Base-by-base conservation (phyloP, 202 grass and related monocot genomes). In the Eragrostis tef region DNA sequence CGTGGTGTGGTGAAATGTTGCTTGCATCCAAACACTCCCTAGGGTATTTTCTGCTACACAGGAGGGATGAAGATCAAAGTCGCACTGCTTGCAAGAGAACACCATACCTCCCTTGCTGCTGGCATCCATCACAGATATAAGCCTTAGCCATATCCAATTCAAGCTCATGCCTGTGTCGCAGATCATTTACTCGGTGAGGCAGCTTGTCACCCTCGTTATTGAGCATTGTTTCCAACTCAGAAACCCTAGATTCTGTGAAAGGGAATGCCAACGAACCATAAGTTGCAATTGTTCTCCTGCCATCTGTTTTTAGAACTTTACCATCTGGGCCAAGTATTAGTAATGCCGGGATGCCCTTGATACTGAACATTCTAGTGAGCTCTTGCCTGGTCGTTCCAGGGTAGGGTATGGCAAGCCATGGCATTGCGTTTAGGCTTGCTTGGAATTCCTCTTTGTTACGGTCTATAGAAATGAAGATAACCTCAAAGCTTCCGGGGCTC, bases 401-500 rank as follows among this genome's bases (percentile, higher is more conserved):
- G 50, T 89, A 89, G n/a, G 90, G 84, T 16, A 89, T 70, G 6
- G 90, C 71, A 31, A 82, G 59, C 90, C 90, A 93, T 63, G 87
- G 77, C 87, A 89, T 87, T 45, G 66, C 52, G 22, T 53, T 67
- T 26, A 87, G 48, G 73, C 72, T 82, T 56, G 51, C 43, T 25
- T 78, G 59, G 78, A 93, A 93, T 78, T 86, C 87, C 20, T 75
- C 64, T 47, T 93, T 60, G 25, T 29, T 60, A 12, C 77, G 66
- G 36, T 93, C 90, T 71, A 44, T 74, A 54, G 90, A 93, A 72
- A 93, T 78, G 64, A 85, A 87, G 14, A 93, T 74, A 36, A 93
- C 71, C 34, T 89, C 58, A 47, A 93, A 87, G 45, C 43, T 81
- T 49, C 67, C 67, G 20, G 65, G 43, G 77, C 65, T 73, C 45